Conservation (phyloP, 2,329 filamentous ascomycete genomes). For the Sporothrix inflata region DNA sequence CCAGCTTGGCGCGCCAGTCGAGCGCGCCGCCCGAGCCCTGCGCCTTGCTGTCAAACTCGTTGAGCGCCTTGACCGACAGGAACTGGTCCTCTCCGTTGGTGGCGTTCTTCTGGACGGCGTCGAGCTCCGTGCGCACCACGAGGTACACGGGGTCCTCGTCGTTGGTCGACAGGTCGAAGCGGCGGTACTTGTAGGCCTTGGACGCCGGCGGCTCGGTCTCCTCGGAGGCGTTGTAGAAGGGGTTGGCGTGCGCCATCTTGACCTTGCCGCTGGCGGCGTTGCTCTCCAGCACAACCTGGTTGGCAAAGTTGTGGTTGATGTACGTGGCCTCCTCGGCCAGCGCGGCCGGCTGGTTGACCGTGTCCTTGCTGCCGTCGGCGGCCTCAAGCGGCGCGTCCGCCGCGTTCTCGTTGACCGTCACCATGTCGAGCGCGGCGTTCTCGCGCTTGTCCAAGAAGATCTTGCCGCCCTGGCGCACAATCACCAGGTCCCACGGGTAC, state of each 20-base stretch:
- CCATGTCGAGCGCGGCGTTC: conserved; percentile 91
- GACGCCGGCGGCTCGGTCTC: conserved; percentile 92
- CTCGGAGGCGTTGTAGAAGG: conserved; percentile 93
- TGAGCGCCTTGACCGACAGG: conserved; percentile 91
- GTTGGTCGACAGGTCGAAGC: conserved; percentile 93
- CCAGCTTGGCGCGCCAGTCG: conserved; percentile 95
- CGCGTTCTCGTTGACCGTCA: conserved; percentile 98
- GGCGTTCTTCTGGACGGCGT: conserved; percentile 96
- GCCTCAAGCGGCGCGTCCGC: conserved; percentile 91
- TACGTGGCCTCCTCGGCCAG: conserved; percentile 97
- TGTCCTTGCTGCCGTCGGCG: conserved; percentile 89
- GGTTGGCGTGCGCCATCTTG: conserved; percentile 85
- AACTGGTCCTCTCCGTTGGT: conserved; percentile 90
- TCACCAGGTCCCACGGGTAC: conserved; percentile 98
- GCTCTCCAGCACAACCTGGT: conserved; percentile 89
- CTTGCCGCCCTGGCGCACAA: conserved; percentile 90
- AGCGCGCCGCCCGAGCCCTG: conserved; percentile 92
- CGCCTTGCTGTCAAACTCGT: conserved; percentile 98
- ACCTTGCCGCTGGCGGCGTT: conserved; percentile 75
- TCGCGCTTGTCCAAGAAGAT: conserved; percentile 99
- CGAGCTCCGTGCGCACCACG: conserved; percentile 91
- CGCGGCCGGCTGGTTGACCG: conserved; percentile 89
- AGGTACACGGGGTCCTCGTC: conserved; percentile 93
- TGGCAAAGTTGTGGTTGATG: conserved; percentile 99
- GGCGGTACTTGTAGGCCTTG: conserved; percentile 98